A percentile compares a stretch with the other conserved stretches of the same genome.
Conservation (phyloP, 768 basidiomycete species). For the Pulveroboletus sp. region DNA sequence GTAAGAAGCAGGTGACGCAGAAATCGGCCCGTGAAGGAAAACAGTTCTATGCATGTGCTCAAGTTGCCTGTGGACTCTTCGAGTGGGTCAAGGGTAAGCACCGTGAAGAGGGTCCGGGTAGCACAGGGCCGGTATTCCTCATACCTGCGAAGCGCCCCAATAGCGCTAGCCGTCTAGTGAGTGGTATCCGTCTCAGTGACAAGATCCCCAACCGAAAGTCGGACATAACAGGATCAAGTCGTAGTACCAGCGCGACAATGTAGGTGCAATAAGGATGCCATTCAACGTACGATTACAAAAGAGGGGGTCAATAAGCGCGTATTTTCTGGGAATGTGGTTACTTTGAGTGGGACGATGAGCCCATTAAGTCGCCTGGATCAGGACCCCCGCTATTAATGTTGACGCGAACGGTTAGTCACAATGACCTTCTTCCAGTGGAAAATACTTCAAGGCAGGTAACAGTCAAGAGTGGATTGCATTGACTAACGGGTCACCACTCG, state of each 20-base stretch:
- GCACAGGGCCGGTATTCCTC: conserved; percentile 2
- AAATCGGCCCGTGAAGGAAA: conserved; percentile 42
- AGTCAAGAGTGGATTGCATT: background rate
- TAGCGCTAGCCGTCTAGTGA: conserved; percentile 23
- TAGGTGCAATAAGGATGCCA: conserved; percentile 52
- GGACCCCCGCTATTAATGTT: conserved; percentile 19
- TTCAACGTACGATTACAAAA: conserved; percentile 49
- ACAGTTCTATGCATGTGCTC: conserved; percentile 44
- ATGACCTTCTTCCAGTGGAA: conserved; percentile 36
- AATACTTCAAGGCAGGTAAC: conserved; percentile 26
- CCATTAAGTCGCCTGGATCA: conserved; percentile 17
- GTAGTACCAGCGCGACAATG: conserved; percentile 36
- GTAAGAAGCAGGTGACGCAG: conserved; percentile 39
- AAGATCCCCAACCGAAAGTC: background rate
- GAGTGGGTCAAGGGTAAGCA: conserved; percentile 38
- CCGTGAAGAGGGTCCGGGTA: background rate
- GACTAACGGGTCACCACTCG: background rate
- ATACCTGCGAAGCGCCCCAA: conserved; percentile 40
- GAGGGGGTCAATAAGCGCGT: conserved; percentile 70
- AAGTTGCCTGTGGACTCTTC: conserved; percentile 46
- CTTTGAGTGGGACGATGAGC: conserved; percentile 71
- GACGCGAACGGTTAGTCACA: conserved; percentile 16
- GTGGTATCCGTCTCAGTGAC: conserved; percentile 1
- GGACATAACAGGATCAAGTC: conserved; percentile 10
- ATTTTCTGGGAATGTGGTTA: conserved; percentile 76